A percentile compares a stretch with the other conserved stretches of the same genome.
Conservation (phyloP, 176 grass and related monocot genomes). For the Puccinellia tenuiflora region DNA sequence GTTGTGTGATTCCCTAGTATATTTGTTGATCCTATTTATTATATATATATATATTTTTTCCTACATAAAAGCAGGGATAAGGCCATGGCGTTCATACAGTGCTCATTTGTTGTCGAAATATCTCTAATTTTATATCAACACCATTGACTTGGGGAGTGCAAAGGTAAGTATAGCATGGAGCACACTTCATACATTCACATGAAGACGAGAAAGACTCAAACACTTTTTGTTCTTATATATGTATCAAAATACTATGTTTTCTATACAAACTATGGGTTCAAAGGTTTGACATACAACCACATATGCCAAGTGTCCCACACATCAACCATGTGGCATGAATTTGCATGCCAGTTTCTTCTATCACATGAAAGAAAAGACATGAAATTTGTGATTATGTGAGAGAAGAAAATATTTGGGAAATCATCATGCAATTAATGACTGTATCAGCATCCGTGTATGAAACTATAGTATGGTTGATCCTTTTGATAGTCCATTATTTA, state of each 20-base stretch:
- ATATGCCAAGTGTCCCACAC: not conserved
- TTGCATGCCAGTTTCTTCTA: not conserved
- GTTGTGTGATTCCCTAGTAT: not conserved
- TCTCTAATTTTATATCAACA: not conserved
- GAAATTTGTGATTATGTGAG: not conserved
- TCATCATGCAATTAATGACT: not conserved
- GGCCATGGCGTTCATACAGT: not conserved
- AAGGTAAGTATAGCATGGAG: not conserved
- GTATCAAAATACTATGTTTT: not conserved
- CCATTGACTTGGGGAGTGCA: not conserved
- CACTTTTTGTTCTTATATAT: not conserved
- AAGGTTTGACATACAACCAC: not conserved
- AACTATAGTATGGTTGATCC: not conserved
- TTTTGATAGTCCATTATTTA: not conserved
- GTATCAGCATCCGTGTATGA: not conserved
- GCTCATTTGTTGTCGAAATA: not conserved
- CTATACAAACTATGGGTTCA: not conserved
- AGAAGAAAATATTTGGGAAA: not conserved
- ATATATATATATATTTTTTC: not conserved
- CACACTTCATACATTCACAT: not conserved
- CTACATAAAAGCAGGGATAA: not conserved
- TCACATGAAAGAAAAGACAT: not conserved
- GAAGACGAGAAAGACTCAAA: not conserved
- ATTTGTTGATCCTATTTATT: not conserved
- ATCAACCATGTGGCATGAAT: not conserved